Evolutionary conservation across 2,329 filamentous ascomycete species (phyloP).

Genomic region (Claviceps fusiformis): DNA sequence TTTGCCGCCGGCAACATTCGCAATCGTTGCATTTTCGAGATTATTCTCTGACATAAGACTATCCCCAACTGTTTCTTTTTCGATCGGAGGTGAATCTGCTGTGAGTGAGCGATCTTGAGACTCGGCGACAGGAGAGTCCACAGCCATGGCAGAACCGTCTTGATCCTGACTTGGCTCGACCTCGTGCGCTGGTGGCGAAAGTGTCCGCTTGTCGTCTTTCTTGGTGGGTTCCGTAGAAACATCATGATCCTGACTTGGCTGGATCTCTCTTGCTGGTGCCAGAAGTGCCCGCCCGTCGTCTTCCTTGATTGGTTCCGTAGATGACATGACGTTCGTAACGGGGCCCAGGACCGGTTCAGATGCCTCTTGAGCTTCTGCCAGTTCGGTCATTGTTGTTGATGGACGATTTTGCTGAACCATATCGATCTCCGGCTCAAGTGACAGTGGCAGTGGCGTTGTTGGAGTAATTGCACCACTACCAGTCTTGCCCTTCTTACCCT

Average conservation of each 20-base stretch:
- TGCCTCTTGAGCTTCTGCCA: background rate
- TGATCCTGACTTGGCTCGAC: background rate
- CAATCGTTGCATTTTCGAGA: conserved; percentile 6
- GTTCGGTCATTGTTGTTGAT: background rate
- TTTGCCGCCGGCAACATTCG: too few relatives aligned
- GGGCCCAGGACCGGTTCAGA: background rate
- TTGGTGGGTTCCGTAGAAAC: background rate
- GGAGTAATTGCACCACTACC: conserved; percentile 4
- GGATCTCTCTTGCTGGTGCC: conserved; percentile 16
- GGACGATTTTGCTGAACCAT: background rate
- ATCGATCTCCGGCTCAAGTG: background rate
- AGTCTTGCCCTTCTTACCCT: conserved; percentile 7
- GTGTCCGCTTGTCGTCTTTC: conserved; percentile 9
- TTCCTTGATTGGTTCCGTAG: background rate
- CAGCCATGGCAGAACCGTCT: background rate
- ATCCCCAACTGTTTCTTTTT: background rate
- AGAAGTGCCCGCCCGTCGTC: conserved; percentile 10
- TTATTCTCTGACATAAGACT: background rate
- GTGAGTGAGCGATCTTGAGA: background rate
- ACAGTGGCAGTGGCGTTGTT: conserved; percentile 1
- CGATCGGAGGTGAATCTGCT: background rate
- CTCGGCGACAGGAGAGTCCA: background rate
- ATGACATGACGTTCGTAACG: background rate
- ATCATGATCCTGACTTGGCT: background rate
- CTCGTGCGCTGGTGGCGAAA: background rate